A percentile compares a stretch with the other conserved stretches of the same genome.
These are phyloP conservation scores for Somion occarium DNA, from an alignment of 1,284 basidiomycete genomes.

Conservation along the genomic window DNA sequence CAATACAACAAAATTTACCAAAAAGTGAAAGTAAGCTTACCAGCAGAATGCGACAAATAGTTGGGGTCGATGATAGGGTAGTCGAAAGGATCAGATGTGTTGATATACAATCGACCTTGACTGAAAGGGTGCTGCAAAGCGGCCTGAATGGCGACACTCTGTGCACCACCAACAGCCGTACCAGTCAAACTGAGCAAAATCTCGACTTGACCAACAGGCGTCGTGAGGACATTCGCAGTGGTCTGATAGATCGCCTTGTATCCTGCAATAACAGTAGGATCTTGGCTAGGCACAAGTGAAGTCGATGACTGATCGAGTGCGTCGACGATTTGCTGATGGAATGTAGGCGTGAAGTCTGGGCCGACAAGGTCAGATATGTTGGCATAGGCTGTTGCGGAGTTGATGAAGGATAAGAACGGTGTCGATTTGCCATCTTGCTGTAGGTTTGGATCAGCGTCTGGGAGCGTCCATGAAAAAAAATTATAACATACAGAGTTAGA, in stretches of 20 bases:
- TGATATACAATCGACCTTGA: conserved; percentile 39
- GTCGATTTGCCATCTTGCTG: conserved; percentile 24
- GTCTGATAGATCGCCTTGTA: conserved; percentile 60
- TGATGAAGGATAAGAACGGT: conserved; percentile 58
- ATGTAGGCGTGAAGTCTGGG: conserved; percentile 20
- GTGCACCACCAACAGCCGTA: conserved; percentile 30
- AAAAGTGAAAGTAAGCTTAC: conserved; percentile 15
- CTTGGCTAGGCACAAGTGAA: conserved; percentile 42
- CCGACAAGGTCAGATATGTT: conserved; percentile 50
- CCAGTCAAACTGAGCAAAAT: conserved; percentile 56
- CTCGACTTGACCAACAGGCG: conserved; percentile 52
- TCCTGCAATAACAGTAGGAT: conserved; percentile 48
- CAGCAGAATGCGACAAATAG: conserved; percentile 51
- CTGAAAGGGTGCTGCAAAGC: conserved; percentile 66
- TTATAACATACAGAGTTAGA: conserved; percentile 25
- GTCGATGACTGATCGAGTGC: conserved; percentile 31
- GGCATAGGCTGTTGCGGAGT: conserved; percentile 64
- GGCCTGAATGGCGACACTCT: conserved; percentile 52
- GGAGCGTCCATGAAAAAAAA: conserved; percentile 4
- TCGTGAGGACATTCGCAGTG: conserved; percentile 39
- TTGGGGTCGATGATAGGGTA: conserved; percentile 57
- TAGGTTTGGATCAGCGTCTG: not conserved
- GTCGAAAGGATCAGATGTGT: conserved; percentile 48
- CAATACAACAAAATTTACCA: conserved; percentile 12
- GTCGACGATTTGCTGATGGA: conserved; percentile 31